Conservation (phyloP, 2,329 filamentous ascomycete genomes). For the Furcasterigmium furcatum region DNA sequence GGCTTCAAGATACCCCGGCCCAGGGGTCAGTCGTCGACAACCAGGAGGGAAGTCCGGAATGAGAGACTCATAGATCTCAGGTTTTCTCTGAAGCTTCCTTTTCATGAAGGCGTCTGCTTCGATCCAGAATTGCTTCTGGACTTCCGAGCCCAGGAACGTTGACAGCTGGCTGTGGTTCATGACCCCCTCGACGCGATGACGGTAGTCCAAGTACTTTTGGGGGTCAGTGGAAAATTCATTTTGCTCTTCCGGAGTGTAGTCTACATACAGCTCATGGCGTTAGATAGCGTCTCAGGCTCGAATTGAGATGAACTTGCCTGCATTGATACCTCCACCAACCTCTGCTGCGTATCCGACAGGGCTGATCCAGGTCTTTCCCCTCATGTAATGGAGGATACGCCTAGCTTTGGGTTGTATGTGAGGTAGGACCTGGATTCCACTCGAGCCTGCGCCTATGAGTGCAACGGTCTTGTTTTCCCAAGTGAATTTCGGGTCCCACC, state of each 20-base stretch:
- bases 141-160: neutral
- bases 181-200: neutral
- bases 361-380: too few relatives aligned
- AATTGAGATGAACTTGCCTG: too few relatives aligned
- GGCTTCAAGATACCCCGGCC: slow-evolving; percentile 1
- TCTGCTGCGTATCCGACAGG: too few relatives aligned
- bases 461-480: slow-evolving; percentile 36
- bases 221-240: neutral
- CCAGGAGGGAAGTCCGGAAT: slow-evolving; percentile 1
- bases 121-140: neutral
- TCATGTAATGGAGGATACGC: neutral
- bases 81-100: neutral
- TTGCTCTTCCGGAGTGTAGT: neutral
- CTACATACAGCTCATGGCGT: too few relatives aligned
- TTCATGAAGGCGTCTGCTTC: neutral
- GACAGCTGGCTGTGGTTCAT: neutral
- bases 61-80: neutral
- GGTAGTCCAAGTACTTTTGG: neutral
- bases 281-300: too few relatives aligned
- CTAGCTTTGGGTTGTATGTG: slow-evolving; percentile 26
- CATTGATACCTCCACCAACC: too few relatives aligned
- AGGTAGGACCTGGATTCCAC: slow-evolving; percentile 47
- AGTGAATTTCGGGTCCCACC: neutral
- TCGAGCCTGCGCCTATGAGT: slow-evolving; percentile 49
- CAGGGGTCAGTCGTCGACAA: slow-evolving; percentile 1